These are phyloP conservation scores for Dendrobium huoshanense DNA, from an alignment of 106 monocot genomes.

Conservation along the genomic window DNA sequence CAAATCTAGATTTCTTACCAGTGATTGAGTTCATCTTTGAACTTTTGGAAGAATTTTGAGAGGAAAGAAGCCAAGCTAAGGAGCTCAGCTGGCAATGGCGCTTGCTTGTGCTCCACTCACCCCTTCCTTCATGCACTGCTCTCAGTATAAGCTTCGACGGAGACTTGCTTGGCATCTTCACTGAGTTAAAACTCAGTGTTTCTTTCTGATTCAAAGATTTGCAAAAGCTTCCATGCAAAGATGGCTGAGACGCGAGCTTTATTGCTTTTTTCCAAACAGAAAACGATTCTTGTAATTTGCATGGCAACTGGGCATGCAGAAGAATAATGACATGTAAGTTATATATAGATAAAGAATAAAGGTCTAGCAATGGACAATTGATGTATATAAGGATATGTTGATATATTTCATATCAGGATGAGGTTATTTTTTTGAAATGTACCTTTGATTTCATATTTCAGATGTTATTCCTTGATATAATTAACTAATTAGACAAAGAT, in stretches of 20 bases:
- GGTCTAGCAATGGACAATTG: background rate
- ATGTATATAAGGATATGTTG: too few species aligned
- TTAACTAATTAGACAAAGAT: too few species aligned
- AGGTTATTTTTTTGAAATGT: too few species aligned
- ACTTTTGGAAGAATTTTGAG: slow-evolving; percentile 1
- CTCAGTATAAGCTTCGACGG: slow-evolving; percentile 16
- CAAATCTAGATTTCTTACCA: background rate
- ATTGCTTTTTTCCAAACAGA: slow-evolving; percentile 21
- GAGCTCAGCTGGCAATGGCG: slow-evolving; percentile 14
- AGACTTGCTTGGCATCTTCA: slow-evolving; percentile 15
- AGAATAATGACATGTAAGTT: background rate
- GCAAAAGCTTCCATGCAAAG: background rate
- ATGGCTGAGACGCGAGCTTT: background rate
- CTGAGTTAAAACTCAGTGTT: background rate
- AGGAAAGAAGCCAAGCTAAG: slow-evolving; percentile 36
- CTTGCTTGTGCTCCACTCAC: slow-evolving; percentile 4
- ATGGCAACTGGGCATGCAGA: slow-evolving; percentile 26
- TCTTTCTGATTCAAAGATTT: background rate
- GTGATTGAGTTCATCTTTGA: background rate
- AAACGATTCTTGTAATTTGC: slow-evolving; percentile 29
- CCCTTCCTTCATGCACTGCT: slow-evolving; percentile 6
- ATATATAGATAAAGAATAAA: background rate
- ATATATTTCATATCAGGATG: too few species aligned
- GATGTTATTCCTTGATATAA: too few species aligned
- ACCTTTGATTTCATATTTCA: too few species aligned